Conservation (phyloP, 345 rosid species). For the Pugionium cornutum region DNA sequence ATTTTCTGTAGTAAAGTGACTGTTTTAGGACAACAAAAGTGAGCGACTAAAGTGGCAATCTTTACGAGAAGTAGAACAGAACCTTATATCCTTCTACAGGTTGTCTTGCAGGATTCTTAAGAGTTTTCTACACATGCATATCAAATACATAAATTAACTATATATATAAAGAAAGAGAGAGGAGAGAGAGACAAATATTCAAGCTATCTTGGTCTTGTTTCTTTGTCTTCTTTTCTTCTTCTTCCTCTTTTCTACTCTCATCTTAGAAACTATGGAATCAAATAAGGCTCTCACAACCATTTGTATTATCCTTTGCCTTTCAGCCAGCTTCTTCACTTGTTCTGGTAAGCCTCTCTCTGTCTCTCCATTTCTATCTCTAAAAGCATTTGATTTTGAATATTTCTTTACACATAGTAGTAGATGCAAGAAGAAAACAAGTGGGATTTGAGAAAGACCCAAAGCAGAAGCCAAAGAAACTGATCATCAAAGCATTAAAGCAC, state of each 20-base stretch:
- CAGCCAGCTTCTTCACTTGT: constrained; percentile 42
- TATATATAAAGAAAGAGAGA: constrained; percentile 7
- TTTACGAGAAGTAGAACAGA: constrained; percentile 41
- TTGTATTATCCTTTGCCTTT: constrained; percentile 46
- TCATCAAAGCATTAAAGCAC: constrained; percentile 41
- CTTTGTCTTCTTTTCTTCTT: constrained; percentile 5
- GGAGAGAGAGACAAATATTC: constrained; percentile 3
- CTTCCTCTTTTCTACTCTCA: constrained; percentile 2
- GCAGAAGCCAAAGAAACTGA: constrained; percentile 27
- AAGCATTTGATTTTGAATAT: constrained; percentile 4
- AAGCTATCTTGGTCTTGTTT: constrained; percentile 23
- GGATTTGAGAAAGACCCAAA: constrained; percentile 15
- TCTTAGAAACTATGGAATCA: constrained; percentile 42
- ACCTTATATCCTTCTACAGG: constrained; percentile 39
- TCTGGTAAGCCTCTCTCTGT: constrained; percentile 46
- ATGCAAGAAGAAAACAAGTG: constrained; percentile 33
- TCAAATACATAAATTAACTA: neutral
- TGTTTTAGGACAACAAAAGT: constrained; percentile 39
- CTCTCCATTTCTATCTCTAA: neutral
- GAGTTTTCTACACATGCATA: constrained; percentile 26
- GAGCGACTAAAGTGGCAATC: constrained; percentile 52
- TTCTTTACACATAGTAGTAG: constrained; percentile 9
- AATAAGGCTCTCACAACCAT: constrained; percentile 28
- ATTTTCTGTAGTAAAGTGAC: constrained; percentile 45
- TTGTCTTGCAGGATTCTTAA: constrained; percentile 35